A percentile compares a stretch with the other conserved stretches of the same genome.
Evolutionary conservation across 352 stramenopile genomes (phyloP).

Genomic region (Globisporangium perplexum): DNA sequence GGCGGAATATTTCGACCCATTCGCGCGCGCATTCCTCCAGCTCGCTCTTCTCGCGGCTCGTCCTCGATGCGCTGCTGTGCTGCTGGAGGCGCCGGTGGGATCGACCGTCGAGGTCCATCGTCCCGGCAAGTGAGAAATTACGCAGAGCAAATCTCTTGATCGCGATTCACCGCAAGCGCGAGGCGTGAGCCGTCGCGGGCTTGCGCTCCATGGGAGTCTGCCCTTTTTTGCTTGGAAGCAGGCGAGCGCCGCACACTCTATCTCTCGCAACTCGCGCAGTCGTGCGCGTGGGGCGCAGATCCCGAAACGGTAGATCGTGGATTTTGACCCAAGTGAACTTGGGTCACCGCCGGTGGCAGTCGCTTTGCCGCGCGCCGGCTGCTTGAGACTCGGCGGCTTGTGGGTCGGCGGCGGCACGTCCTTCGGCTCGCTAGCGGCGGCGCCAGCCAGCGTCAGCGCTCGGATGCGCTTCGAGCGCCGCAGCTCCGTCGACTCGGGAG

Average conservation of each 20-base stretch:
- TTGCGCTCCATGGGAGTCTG: constrained; percentile 3
- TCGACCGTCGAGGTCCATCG: constrained; percentile 32
- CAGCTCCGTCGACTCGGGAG: neutral
- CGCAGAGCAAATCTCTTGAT: constrained; percentile 83
- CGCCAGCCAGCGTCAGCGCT: neutral
- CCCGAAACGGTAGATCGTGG: neutral
- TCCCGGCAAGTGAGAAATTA: constrained; percentile 52
- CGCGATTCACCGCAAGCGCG: constrained; percentile 59
- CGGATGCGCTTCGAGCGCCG: neutral
- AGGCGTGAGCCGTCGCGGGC: neutral
- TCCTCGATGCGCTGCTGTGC: too few species aligned
- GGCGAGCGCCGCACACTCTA: neutral
- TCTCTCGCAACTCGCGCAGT: neutral
- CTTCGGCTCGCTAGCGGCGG: neutral
- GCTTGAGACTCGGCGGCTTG: too few species aligned
- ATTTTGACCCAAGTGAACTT: too few species aligned
- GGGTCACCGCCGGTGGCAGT: too few species aligned
- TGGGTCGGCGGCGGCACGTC: too few species aligned
- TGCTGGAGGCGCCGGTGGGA: constrained; percentile 21
- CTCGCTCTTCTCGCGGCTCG: neutral
- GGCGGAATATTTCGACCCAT: neutral
- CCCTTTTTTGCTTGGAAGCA: constrained; percentile 9
- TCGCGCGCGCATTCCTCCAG: neutral
- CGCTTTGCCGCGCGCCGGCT: too few species aligned
- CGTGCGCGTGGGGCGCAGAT: constrained; percentile 4